Evolutionary conservation across 768 basidiomycete genomes (phyloP), one percentile per base, ranked within the genome.

Genomic region (Boletus rufocinnamomeus): DNA sequence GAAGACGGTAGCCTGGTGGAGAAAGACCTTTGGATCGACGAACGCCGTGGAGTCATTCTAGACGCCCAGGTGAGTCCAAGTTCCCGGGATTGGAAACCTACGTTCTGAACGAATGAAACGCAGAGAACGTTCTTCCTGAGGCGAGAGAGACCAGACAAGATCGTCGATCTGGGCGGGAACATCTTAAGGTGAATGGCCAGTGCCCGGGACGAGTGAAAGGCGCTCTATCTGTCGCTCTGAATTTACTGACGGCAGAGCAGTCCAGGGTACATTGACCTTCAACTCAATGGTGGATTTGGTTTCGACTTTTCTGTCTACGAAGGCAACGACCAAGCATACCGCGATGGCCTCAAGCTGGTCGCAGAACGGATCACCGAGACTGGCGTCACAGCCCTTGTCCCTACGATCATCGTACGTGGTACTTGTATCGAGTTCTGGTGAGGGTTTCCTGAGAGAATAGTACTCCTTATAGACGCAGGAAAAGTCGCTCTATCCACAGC

Each of bases 261-360:
- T 69, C 93, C 93, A 3, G 93, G 93, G 16, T 83, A 88, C 66
- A 81, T 95, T 50, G 94, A 95, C 74, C 84, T 89, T 19, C 94
- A 96, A 67, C 87, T 96, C 60, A 95, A 96, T 62, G 94, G 94
- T 37, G 93, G 86, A 6, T 94, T 91, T 69, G 86, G 87, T 32
- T 90, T 93, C 67, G 91, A 93, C 71, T 93, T 94, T 66, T 93
- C 91, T 14, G 83, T 93, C 19, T 91, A 88, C 64, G 85, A 89
- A 37, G 84, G 82, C 28, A 80, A 87, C 66, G 88, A 90, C 52
- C 79, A 84, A 38, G 76, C 75, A 7, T 95, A 95, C 73, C 76
- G 79, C 27, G 65, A 80, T 25, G 91, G 91, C 21, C 76, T 95
- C 71, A 81, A 82, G 67, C 75, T 77, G 59, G 84, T 94, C 35